Evolutionary conservation across 1,284 basidiomycete species (phyloP), one percentile per base, ranked within the genome.

Genomic region (Malassezia sp.): DNA sequence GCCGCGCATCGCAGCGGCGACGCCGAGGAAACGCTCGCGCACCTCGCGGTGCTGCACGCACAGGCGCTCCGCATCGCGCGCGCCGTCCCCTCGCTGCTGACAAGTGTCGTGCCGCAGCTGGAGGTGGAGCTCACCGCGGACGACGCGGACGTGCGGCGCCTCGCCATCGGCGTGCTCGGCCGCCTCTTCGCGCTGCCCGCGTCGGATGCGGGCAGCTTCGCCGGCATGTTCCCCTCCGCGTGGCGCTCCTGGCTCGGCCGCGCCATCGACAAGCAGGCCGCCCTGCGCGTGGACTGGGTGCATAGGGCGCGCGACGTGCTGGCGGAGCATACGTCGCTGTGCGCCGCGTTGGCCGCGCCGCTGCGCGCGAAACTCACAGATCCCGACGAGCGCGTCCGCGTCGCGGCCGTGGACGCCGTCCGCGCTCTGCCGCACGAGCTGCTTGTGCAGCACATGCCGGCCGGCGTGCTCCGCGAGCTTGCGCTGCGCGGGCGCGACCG

Each of bases 91-190:
- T 75, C 78, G 10, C 74, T 96, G 12, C 74, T 97, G 0, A 80
- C 85, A 60, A 88, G 83, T 66, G 86, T 95, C 36, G 81, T 97
- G 12, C 91, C 91, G 0, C 83, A 89, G 49, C 78, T 99, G 11
- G 90, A 93, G 70, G 84, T 88, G 60, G 88, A 95, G 66, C 75
- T 96, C 4, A 78, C 80, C 14, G 80, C 83, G 0, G 83, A 87
- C 51, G 80, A 87, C 33, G 71, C 80, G 0, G 76, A 79, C 32
- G 73, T 91, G 1, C 79, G 91, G 15, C 67, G 80, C 4, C 77
- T 89, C 49, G 85, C 84, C 3, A 88, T 86, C 0, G 78, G 83
- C 54, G 83, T 81, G 0, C 76, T 97, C 0, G 91, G 89, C 0
- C 79, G 82, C 52, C 91, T 99, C 82, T 90, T 87, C 66, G 80